Conservation (phyloP, 495 filamentous ascomycete genomes). For the Aspergillus kassunensis region DNA sequence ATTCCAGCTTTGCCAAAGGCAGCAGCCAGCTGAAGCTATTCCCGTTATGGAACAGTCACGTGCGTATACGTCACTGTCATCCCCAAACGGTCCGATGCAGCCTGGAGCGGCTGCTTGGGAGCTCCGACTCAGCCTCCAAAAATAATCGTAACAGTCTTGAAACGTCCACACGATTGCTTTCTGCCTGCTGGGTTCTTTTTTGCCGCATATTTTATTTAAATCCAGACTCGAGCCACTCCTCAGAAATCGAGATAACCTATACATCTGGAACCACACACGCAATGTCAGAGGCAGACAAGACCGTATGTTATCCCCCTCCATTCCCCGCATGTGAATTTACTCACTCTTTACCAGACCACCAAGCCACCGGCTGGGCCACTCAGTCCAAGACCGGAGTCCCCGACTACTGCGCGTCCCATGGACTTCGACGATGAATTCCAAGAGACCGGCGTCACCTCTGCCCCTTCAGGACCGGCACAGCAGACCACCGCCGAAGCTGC, state of each 20-base stretch:
- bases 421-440: constrained; percentile 86
- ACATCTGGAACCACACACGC: constrained; percentile 5
- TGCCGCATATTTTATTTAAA: constrained; percentile 1
- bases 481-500: constrained; percentile 42
- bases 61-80: constrained; percentile 38
- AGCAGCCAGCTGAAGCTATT: neutral
- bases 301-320: constrained; percentile 25
- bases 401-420: constrained; percentile 75
- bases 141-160: constrained; percentile 17
- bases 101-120: constrained; percentile 12
- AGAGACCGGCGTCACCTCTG: constrained; percentile 49
- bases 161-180: constrained; percentile 22
- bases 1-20: neutral
- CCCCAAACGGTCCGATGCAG: constrained; percentile 11
- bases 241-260: neutral
- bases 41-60: constrained; percentile 21
- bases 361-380: constrained; percentile 29
- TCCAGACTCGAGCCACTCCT: neutral
- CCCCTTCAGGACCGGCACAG: constrained; percentile 33
- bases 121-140: constrained; percentile 25
- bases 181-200: constrained; percentile 21
- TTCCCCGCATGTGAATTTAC: constrained; percentile 11
- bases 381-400: constrained; percentile 64
- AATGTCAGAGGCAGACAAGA: constrained; percentile 42
- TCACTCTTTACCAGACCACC: constrained; percentile 27